Base-by-base conservation (phyloP, 345 rosid species). In the Hibiscus tridactylites region DNA sequence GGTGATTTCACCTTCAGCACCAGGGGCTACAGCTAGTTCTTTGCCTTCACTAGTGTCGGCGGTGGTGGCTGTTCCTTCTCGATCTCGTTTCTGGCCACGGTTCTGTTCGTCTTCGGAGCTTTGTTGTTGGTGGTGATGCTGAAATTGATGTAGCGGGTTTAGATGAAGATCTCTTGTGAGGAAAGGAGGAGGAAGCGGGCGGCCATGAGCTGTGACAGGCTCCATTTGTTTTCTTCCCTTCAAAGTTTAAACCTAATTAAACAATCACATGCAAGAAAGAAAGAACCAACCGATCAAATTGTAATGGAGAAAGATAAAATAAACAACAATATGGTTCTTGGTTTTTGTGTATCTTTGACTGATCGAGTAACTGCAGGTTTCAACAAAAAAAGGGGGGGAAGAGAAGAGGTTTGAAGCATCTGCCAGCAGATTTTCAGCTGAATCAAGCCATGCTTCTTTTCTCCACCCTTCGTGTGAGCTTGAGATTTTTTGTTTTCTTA, bases 171-270 rank as follows among this genome's bases (percentile, higher is more conserved):
- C 97, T 76, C 97, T 86, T 16, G 88, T 66, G 71, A 77, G 93
- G 46, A 93, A 91, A 54, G 97, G 91, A 59, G 98, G 91, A 59
- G 57, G 97, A 76, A 93, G 97, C 44, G 89, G 85, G 33, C 91
- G 92, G 11, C 86, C 89, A 5, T 85, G 90, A 11, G 88, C 81
- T 70, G 96, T 83, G 4, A 87, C 85, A 46, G 87, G 97, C 81
- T 93, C 91, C 97, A 93, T 86, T 19, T 44, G 21, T 77, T 53
- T n/a, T 53, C 57, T 66, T 71, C 44, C 57, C 58, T 67, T 69
- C 37, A 29, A 76, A 66, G 65, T 52, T 24, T 31, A 73, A 74
- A 70, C 79, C 83, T 47, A 47, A 47, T 83, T 71, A 77, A 57
- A 57, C 37, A 26, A 58, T 33, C n/a, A 59, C 61, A 24, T 61